Conservation (phyloP, 345 rosid genomes). For the Salix exigua region DNA sequence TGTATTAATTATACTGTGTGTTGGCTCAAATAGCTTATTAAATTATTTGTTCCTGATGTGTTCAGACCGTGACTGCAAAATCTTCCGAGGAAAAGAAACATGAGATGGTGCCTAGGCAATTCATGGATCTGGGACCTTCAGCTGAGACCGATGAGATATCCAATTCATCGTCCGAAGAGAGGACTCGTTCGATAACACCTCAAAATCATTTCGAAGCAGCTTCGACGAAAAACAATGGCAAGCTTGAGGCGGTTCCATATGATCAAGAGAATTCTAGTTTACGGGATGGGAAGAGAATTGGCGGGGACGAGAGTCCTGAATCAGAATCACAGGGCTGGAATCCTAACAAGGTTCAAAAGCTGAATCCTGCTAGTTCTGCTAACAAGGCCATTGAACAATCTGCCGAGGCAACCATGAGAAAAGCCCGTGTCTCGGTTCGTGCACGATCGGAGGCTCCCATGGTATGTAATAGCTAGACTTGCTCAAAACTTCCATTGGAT, state of each 20-base stretch:
- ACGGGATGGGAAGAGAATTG: constrained; percentile 41
- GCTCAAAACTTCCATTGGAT: not conserved
- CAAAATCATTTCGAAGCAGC: constrained; percentile 23
- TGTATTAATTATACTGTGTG: not conserved
- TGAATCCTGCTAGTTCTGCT: constrained; percentile 14
- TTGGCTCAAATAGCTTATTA: not conserved
- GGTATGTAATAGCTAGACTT: constrained; percentile 36
- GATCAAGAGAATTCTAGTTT: constrained; percentile 34
- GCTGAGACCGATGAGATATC: constrained; percentile 41
- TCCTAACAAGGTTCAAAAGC: constrained; percentile 50
- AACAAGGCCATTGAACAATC: constrained; percentile 50
- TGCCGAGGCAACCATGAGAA: constrained; percentile 81
- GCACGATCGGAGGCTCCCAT: constrained; percentile 98
- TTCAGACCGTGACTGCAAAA: constrained; percentile 44
- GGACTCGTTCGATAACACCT: constrained; percentile 57
- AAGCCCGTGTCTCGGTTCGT: constrained; percentile 96
- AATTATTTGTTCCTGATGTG: not conserved
- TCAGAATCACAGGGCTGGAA: constrained; percentile 62
- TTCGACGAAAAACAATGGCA: constrained; percentile 21
- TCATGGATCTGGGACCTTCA: constrained; percentile 59
- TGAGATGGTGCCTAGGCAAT: constrained; percentile 54
- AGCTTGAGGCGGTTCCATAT: constrained; percentile 25
- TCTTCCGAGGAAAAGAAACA: constrained; percentile 37
- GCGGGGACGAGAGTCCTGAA: constrained; percentile 66
- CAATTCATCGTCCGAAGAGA: constrained; percentile 72